Evolutionary conservation across 257 asterid genomes (phyloP), one percentile per base, ranked within the genome.

Genomic region (Jacaranda copaia): DNA sequence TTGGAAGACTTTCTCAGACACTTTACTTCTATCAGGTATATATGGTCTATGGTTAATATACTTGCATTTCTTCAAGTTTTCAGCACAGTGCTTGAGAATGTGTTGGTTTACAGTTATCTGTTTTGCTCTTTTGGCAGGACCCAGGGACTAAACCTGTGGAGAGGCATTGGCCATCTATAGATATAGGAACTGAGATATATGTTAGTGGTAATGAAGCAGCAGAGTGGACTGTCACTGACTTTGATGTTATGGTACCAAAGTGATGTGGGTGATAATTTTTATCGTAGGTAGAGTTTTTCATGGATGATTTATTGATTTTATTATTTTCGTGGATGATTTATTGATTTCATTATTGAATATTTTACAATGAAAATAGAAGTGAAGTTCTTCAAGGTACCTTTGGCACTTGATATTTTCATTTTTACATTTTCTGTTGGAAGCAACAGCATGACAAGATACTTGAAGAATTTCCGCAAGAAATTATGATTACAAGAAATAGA

Each of bases 151-250:
- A 62, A 66, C 87, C 87, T 16, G 88, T 81, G 13, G 80, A n/a
- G 79, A 81, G 92, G 76, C 68, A 80, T 45, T 85, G 92, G 89
- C 77, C 71, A 5, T 88, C 92, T 14, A 67, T 88, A 59, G 82
- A 85, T 53, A 60, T 84, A 52, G 92, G 90, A 57, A 76, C 90
- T n/a, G 90, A 88, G 76, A 85, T 88, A 18, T 85, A 36, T 68
- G 75, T 70, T 45, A 70, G 81, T 36, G 75, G 72, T n/a, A 72
- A 78, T 67, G 84, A 74, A 73, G 76, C 77, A 42, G 90, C 88
- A 58, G 92, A 88, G 46, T 88, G 92, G 88, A 79, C 82, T 1
- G 86, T 88, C 46, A 69, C 79, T 61, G 79, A 88, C 79, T 85
- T 84, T 64, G 85, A 88, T 62, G 77, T 85, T 52, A 81, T 85